Conservation (phyloP, 345 rosid species). For the Pseudoturritis turrita region DNA sequence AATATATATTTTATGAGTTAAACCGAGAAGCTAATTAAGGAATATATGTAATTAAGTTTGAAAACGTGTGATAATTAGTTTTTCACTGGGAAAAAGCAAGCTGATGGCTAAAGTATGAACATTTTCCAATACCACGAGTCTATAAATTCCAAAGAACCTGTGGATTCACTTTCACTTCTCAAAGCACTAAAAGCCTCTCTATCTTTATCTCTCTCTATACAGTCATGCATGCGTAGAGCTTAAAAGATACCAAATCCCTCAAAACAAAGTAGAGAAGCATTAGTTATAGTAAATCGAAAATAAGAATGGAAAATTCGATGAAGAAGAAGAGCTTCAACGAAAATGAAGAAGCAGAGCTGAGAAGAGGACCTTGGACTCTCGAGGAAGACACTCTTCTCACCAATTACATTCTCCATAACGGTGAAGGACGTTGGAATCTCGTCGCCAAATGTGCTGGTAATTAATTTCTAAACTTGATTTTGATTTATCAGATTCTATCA, state of each 20-base stretch:
- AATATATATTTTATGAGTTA: neutral
- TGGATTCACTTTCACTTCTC: constrained; percentile 28
- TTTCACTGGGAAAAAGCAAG: constrained; percentile 4
- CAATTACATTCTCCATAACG: constrained; percentile 61
- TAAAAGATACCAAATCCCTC: neutral
- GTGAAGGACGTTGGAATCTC: constrained; percentile 91
- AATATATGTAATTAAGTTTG: neutral
- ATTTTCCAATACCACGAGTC: constrained; percentile 20
- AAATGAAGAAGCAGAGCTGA: constrained; percentile 35
- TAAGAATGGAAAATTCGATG: constrained; percentile 20
- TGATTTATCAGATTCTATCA: neutral
- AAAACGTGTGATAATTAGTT: constrained; percentile 8
- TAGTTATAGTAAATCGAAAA: neutral
- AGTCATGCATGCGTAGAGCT: constrained; percentile 20
- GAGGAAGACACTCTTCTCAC: constrained; percentile 78
- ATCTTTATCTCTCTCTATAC: neutral
- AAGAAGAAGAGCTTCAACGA: constrained; percentile 37
- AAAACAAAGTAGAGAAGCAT: neutral
- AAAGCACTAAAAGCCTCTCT: constrained; percentile 12
- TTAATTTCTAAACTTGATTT: neutral
- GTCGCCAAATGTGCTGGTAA: constrained; percentile 82
- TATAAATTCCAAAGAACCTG: constrained; percentile 26
- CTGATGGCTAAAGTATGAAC: constrained; percentile 29
- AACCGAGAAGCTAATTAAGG: neutral
- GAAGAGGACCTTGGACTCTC: constrained; percentile 87